phyloP scores from a whole-genome alignment of 257 asterid species.

The Gentiana macrophylla region DNA sequence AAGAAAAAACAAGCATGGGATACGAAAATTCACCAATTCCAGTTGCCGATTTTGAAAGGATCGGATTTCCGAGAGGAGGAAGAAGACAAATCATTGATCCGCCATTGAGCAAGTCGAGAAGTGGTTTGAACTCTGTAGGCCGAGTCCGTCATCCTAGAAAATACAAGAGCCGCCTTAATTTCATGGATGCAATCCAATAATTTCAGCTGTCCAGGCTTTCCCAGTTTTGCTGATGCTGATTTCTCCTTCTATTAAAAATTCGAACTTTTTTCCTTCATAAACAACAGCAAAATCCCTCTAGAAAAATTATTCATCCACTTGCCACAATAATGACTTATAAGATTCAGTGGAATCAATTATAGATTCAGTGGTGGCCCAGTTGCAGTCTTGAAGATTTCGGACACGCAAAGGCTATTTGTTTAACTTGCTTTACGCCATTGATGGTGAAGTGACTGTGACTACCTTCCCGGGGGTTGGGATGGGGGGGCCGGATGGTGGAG shows the following conservation, averaged over 20 bases:
- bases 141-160: slow-evolving; percentile 77
- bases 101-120: slow-evolving; percentile 91
- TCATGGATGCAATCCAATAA: slow-evolving; percentile 84
- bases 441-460: slow-evolving; percentile 14
- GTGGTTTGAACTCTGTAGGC: slow-evolving; percentile 88
- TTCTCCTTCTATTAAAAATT: slow-evolving; percentile 13
- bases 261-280: slow-evolving; percentile 5
- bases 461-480: too few species aligned
- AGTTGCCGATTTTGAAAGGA: slow-evolving; percentile 66
- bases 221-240: slow-evolving; percentile 53
- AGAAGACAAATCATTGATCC: slow-evolving; percentile 58
- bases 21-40: slow-evolving; percentile 56
- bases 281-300: slow-evolving; percentile 4
- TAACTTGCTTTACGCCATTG: slow-evolving; percentile 49
- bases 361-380: slow-evolving; percentile 10
- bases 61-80: slow-evolving; percentile 63
- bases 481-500: too few species aligned
- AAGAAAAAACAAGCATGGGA: too few species aligned
- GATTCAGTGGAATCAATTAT: neutral
- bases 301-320: neutral
- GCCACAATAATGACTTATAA: neutral
- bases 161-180: slow-evolving; percentile 63
- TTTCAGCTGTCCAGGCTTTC: slow-evolving; percentile 81
- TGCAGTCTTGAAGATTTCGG: slow-evolving; percentile 27
- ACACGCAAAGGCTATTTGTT: slow-evolving; percentile 31